Base-by-base conservation (phyloP, 2,329 filamentous ascomycete genomes). In the Pestalotiopsis sp. region DNA sequence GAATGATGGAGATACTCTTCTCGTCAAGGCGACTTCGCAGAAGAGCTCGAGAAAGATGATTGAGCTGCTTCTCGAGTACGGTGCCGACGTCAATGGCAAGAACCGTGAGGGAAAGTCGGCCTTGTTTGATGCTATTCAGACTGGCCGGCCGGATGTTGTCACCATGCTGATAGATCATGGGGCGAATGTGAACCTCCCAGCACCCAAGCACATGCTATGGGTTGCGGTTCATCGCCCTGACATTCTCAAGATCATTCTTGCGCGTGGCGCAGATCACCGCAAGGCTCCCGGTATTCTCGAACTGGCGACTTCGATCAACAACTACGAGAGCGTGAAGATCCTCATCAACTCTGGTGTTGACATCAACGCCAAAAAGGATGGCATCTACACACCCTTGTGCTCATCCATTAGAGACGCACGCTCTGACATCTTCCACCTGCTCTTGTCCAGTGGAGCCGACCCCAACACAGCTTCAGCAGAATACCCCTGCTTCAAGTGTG, bases 131-230 rank as follows among this genome's bases (percentile, higher is more conserved):
- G 88, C 90, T 4, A 89, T 92, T 66, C 83, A 84, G 63, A 81
- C 81, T 20, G 84, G 84, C 12, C 84, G 90, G 5, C 79, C 85
- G 63, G 89, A 91, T 69, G 81, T 91, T 1, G 85, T 91, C 69
- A 82, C 79, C 1, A 75, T 81, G 3, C 77, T 89, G 17, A 78
- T 90, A 2, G 84, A 91, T 65, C 84, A 90, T 67, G 85, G 87
- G 3, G 91, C 91, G 2, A 86, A 92, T 73, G 86, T 90, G 9
- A 93, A 93, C 75, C 81, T 92, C 5, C 91, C 91, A 1, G 90
- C 89, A 1, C 90, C 90, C 12, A 91, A 92, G 77, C 88, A 92
- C 79, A 87, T 90, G 78, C 83, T 93, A 27, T 91, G 90, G 90
- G 89, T 89, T 2, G 84, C 90, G 0, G 86, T 86, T 0, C 88